Evolutionary conservation across 176 grass and related monocot species (phyloP), one percentile per base, ranked within the genome.

Genomic region (Oryza australiensis): DNA sequence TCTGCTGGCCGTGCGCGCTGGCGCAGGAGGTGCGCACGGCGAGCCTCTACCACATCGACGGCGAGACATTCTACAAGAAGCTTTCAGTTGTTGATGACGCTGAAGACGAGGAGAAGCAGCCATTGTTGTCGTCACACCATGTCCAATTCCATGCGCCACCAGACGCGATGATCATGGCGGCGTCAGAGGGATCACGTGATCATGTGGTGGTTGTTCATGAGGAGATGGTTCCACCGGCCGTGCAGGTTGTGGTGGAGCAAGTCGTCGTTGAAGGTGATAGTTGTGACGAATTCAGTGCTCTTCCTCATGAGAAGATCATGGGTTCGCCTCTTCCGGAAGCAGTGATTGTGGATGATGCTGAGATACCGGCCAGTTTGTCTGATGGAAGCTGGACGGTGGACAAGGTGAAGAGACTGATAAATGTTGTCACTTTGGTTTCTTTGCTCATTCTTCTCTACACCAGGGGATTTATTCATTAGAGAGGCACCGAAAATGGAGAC

Each of bases 21-120:
- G 90, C 93, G 43, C 93, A 96, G 81, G 93, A 96, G 80, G 93
- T 96, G 43, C 86, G 93, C 68, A 96, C 90, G 2, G 90, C 79
- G n/a, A 96, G 42, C 40, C 51, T 68, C 18, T 96, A 90, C 78
- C 53, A 82, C 60, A 81, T 91, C 62, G 77, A 87, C 9, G 90
- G 85, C 65, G 94, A 85, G 22, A 86, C 27, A 16, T 80, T 96
- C 81, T 84, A 93, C 78, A 30, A 35, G 6, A 88, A 88, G 53
- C 8, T 63, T 2, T 5, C 3, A 5, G 71, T 69, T 3, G 18
- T 4, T n/a, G 33, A 70, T 5, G 51, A 66, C 9, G 46, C 1
- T 1, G 29, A 13, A 0, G 34, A 64, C 0, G 73, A 76, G 4
- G 51, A 45, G 48, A 41, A 1, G 33, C 7, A 35, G 18, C 57